These are phyloP conservation scores for Jackrogersella multiformis DNA, from an alignment of 495 filamentous ascomycete genomes.

Conservation along the genomic window DNA sequence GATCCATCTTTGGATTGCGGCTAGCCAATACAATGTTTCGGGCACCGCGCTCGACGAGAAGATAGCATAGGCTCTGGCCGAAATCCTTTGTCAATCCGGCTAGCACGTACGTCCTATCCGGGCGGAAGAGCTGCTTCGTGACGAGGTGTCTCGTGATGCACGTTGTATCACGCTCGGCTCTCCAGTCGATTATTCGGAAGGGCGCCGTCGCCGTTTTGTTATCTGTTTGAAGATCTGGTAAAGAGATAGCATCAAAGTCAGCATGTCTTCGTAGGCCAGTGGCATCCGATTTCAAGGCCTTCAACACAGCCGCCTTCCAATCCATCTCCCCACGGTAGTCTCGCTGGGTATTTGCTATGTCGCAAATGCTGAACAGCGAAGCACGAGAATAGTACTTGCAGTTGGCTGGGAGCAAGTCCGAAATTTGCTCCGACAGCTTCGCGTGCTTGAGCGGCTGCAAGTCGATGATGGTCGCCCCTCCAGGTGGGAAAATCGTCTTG, in stretches of 20 bases:
- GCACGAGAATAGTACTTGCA: slow-evolving; percentile 37
- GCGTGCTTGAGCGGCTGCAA: slow-evolving; percentile 34
- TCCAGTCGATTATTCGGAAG: slow-evolving; percentile 54
- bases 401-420: slow-evolving; percentile 28
- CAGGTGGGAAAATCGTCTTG: slow-evolving; percentile 38
- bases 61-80: slow-evolving; percentile 66
- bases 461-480: slow-evolving; percentile 45
- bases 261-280: neutral
- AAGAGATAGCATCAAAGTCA: slow-evolving; percentile 14
- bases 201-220: neutral
- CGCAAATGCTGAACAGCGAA: slow-evolving; percentile 1
- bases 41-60: slow-evolving; percentile 65
- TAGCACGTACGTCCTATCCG: slow-evolving; percentile 64
- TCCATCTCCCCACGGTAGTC: neutral
- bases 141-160: slow-evolving; percentile 31
- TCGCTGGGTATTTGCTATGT: neutral
- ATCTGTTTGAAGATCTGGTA: slow-evolving; percentile 38
- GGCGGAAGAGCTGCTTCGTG: slow-evolving; percentile 40
- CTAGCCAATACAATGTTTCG: slow-evolving; percentile 64
- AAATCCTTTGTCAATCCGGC: slow-evolving; percentile 67
- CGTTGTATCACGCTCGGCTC: slow-evolving; percentile 40
- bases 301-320: slow-evolving; percentile 39
- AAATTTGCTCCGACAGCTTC: slow-evolving; percentile 41
- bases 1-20: slow-evolving; percentile 60
- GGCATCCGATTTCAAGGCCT: slow-evolving; percentile 21